A percentile compares a stretch with the other conserved stretches of the same genome.
Evolutionary conservation across 1,284 basidiomycete species (phyloP).

Genomic region (Ganoderma multipileum): DNA sequence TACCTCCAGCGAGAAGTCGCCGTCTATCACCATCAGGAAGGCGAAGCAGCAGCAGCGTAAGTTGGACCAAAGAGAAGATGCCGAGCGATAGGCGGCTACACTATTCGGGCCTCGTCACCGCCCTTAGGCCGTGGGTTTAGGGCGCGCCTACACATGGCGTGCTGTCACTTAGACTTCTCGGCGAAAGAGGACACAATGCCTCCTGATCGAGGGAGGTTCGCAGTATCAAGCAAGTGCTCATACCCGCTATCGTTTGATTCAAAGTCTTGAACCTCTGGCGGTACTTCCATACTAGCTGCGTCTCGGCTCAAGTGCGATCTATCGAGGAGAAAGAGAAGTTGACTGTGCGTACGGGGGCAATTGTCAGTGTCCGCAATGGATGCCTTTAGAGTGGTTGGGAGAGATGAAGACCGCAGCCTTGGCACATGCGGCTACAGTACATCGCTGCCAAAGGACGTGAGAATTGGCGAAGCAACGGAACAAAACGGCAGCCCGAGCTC

Average conservation of each 20-base stretch:
- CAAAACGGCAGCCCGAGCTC: not conserved
- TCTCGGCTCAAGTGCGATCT: constrained; percentile 2
- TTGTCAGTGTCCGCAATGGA: not conserved
- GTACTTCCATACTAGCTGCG: not conserved
- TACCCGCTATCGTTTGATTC: not conserved
- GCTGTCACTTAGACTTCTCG: not conserved
- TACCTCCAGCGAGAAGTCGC: constrained; percentile 1
- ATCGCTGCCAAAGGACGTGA: not conserved
- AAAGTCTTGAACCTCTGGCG: not conserved
- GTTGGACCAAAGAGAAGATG: not conserved
- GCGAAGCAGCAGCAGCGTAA: not conserved
- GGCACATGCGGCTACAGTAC: not conserved
- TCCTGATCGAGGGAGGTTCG: not conserved
- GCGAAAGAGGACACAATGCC: not conserved
- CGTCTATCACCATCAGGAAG: not conserved
- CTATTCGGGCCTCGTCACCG: not conserved
- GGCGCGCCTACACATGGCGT: not conserved
- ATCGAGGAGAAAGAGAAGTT: not conserved
- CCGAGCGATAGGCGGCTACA: not conserved
- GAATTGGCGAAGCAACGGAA: not conserved
- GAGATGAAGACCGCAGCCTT: not conserved
- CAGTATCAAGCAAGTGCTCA: too few species aligned
- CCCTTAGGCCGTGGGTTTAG: not conserved
- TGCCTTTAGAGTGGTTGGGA: not conserved
- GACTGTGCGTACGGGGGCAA: not conserved